Base-by-base conservation (phyloP, 169 alveolate genomes). In the Blepharisma undulans region DNA sequence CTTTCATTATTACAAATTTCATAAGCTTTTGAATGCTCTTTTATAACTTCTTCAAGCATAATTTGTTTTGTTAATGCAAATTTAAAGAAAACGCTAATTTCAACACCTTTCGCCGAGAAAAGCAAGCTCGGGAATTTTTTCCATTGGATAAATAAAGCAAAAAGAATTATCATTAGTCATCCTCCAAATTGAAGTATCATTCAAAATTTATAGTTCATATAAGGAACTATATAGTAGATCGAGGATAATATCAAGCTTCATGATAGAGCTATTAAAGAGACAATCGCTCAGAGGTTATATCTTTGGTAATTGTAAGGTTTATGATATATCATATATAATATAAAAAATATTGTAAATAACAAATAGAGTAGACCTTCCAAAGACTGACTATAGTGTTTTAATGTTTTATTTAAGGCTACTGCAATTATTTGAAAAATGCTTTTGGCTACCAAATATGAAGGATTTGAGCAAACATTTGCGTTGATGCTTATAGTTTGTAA, bases 301-400 rank as follows among this genome's bases (percentile, higher is more conserved):
- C 34, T 78, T 78, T 78, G 10, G 34, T 78, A 78, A 32, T 78
- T 78, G 16, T 78, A 78, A 78, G 86, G 86, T 29, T 78, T 32
- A 27, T 27, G 25, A 36, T 29, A 29, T 29, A 78, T 27, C 29
- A 36, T 78, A 29, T 25, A 78, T 25, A 78, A 25, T 7, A 78
- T 78, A 14, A 78, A 27, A 21, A 32, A 27, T 10, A 78, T 25
- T n/a, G 34, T 14, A 21, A 78, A 25, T 78, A 27, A 14, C 29
- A 22, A 78, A 12, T 27, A 29, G 7, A 78, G 6, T 0, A 29
- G 34, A 2, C 86, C 86, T 21, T 32, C 29, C 8, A 36, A 4
- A 32, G 60, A 27, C 34, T 78, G 34, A 14, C 86, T 78, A 32
- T 78, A 78, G 60, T 4, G 34, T 32, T 78, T 32, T 22, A 78